These are phyloP conservation scores for Hypoxylon sp. DNA, from an alignment of 2,329 filamentous ascomycete species.

Conservation along the genomic window DNA sequence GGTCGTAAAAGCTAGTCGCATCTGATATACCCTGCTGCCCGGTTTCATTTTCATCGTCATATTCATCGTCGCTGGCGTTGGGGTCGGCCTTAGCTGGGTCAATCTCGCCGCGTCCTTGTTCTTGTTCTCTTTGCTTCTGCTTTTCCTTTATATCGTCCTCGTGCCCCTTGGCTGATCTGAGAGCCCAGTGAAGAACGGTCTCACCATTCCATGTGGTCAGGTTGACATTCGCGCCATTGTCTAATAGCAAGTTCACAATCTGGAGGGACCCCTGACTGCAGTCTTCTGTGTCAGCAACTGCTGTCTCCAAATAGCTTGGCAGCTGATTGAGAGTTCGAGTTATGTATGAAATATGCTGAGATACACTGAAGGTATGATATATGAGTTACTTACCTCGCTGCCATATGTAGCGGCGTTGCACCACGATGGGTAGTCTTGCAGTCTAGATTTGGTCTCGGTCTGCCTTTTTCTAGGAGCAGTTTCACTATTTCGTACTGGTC, in stretches of 20 bases:
- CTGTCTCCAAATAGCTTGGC: background rate
- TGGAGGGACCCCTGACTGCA: background rate
- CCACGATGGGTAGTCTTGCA: background rate
- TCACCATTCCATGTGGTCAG: slow-evolving; percentile 7
- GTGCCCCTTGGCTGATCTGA: background rate
- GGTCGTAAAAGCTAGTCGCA: background rate
- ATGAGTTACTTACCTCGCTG: background rate
- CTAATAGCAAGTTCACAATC: background rate
- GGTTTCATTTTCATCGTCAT: background rate
- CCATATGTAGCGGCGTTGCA: slow-evolving; percentile 1
- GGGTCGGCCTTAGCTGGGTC: too few species aligned
- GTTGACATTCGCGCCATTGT: background rate
- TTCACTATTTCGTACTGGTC: background rate
- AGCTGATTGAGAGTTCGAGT: background rate
- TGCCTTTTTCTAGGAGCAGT: background rate
- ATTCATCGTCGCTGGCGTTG: background rate
- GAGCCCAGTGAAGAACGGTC: slow-evolving; percentile 4
- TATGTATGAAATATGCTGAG: background rate
- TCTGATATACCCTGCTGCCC: background rate
- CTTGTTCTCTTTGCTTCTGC: background rate
- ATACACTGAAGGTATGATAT: too few species aligned
- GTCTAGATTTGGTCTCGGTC: background rate
- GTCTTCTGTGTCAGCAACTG: background rate
- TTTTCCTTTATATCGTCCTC: background rate
- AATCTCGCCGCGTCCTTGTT: background rate